Conservation (phyloP, 1,284 basidiomycete species). For the Takashimella tepidaria region DNA sequence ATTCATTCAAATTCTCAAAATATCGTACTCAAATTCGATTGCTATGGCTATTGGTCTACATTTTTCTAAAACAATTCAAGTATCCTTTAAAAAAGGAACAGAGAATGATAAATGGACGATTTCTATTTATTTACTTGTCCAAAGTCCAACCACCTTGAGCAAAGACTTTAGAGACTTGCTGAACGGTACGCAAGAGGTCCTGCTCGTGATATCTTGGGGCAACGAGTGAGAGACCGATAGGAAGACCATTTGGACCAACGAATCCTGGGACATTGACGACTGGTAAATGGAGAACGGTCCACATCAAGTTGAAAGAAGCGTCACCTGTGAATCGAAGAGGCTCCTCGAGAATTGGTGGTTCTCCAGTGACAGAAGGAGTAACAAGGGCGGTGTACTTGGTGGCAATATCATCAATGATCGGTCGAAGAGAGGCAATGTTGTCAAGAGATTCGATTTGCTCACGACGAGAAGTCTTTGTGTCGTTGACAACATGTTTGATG, state of each 20-base stretch:
- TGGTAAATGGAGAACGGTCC: slow-evolving; percentile 28
- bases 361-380: slow-evolving; percentile 25
- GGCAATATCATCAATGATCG: slow-evolving; percentile 21
- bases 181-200: slow-evolving; percentile 10
- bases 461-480: slow-evolving; percentile 9
- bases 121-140: not conserved
- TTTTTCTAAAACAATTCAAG: too few relatives aligned
- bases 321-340: slow-evolving; percentile 25
- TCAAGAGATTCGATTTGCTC: slow-evolving; percentile 24
- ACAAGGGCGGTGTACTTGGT: slow-evolving; percentile 24
- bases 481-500: slow-evolving; percentile 20
- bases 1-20: too few relatives aligned
- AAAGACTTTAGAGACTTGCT: slow-evolving; percentile 14
- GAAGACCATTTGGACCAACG: slow-evolving; percentile 22
- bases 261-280: slow-evolving; percentile 30
- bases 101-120: too few relatives aligned
- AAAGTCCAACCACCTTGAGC: slow-evolving; percentile 14
- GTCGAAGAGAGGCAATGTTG: slow-evolving; percentile 22
- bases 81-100: too few relatives aligned
- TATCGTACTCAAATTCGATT: too few relatives aligned
- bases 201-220: slow-evolving; percentile 20
- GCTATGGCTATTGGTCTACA: too few relatives aligned
- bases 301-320: slow-evolving; percentile 27
- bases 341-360: slow-evolving; percentile 20
- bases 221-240: slow-evolving; percentile 26